Evolutionary conservation across 2,329 filamentous ascomycete species (phyloP).

Genomic region (Talaromyces sp.): DNA sequence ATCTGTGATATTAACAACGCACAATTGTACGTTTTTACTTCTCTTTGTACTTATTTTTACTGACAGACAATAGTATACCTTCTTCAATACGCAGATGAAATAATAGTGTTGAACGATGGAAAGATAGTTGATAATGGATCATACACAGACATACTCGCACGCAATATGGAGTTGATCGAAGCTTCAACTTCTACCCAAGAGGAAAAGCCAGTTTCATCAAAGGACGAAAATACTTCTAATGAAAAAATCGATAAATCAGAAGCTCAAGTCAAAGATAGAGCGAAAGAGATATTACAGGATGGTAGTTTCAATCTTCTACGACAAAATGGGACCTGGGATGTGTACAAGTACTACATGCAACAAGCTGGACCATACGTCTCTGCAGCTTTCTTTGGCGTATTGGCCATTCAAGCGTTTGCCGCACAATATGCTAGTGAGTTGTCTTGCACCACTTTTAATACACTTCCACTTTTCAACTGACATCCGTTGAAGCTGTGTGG

Average conservation of each 20-base stretch:
- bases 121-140: conserved; percentile 2
- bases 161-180: not conserved
- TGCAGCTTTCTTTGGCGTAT: not conserved
- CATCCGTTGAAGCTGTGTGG: conserved; percentile 11
- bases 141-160: not conserved
- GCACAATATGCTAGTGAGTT: conserved; percentile 5
- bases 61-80: conserved; percentile 18
- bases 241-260: not conserved
- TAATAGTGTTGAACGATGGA: conserved; percentile 23
- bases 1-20: conserved; percentile 8
- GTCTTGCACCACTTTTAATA: not conserved
- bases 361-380: conserved; percentile 1
- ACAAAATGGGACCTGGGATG: not conserved
- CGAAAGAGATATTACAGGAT: not conserved
- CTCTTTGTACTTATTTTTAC: conserved; percentile 38
- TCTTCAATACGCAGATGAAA: conserved; percentile 34
- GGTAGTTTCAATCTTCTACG: not conserved
- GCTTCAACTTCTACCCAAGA: not conserved
- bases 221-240: not conserved
- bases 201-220: not conserved
- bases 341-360: conserved; percentile 6
- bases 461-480: not conserved
- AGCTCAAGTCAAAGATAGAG: not conserved
- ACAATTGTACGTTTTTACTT: conserved; percentile 1
- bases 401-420: not conserved